phyloP scores from a whole-genome alignment of 192 early-diverging fungal species.

The Coemansia guatemalensis region DNA sequence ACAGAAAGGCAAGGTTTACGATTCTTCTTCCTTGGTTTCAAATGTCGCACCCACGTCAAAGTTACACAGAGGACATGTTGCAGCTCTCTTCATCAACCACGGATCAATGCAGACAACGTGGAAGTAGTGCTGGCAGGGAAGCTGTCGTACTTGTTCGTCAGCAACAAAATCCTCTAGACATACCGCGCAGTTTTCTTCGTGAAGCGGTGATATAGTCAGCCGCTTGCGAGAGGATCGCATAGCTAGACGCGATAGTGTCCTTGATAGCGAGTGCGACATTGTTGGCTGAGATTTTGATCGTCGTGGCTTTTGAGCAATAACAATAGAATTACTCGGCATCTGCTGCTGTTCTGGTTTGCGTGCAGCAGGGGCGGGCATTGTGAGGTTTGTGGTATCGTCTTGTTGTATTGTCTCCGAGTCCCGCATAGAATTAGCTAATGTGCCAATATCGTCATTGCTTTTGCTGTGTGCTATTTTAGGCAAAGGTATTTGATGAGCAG shows the following conservation, averaged over 20 bases:
- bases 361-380: background rate
- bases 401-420: too few species aligned
- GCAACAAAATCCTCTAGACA: constrained; percentile 45
- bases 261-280: background rate
- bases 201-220: constrained; percentile 9
- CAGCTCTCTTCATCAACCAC: constrained; percentile 32
- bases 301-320: too few species aligned
- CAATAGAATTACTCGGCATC: too few species aligned
- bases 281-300: background rate
- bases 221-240: background rate
- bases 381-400: too few species aligned
- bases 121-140: constrained; percentile 47
- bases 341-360: too few species aligned
- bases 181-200: constrained; percentile 47
- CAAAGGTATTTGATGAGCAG: constrained; percentile 4
- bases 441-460: constrained; percentile 3
- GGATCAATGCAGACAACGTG: constrained; percentile 47
- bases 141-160: constrained; percentile 37
- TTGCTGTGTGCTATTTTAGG: background rate
- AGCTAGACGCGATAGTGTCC: too few species aligned
- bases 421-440: too few species aligned
- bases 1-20: too few species aligned
- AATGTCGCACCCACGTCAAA: constrained; percentile 24
- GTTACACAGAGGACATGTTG: constrained; percentile 49
- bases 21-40: background rate